Conservation (phyloP, 1,284 basidiomycete genomes). For the Ganoderma meredithae region DNA sequence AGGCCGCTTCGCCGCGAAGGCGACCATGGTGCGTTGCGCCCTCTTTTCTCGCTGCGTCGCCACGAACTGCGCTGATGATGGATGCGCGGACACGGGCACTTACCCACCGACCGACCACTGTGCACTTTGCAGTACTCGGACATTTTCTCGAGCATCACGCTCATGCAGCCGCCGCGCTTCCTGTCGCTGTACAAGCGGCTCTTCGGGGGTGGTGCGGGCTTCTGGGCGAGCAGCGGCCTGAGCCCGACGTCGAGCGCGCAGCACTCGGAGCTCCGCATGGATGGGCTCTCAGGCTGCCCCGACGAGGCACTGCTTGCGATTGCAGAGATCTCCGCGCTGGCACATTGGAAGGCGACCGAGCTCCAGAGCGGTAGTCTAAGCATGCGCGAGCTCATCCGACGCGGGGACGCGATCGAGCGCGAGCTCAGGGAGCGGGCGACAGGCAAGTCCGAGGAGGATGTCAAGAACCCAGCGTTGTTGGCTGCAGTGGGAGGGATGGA, state of each 20-base stretch:
- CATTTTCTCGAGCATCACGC: conserved; percentile 70
- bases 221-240: conserved; percentile 40
- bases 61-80: conserved; percentile 4
- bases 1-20: conserved; percentile 68
- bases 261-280: conserved; percentile 60
- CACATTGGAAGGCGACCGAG: conserved; percentile 76
- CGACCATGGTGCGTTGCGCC: conserved; percentile 65
- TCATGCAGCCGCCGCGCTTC: conserved; percentile 69
- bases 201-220: conserved; percentile 49
- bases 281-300: conserved; percentile 74
- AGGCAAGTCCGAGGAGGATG: conserved; percentile 32
- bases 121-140: conserved; percentile 68
- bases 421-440: conserved; percentile 51
- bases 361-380: conserved; percentile 68
- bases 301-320: conserved; percentile 78
- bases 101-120: not conserved
- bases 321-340: conserved; percentile 75
- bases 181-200: conserved; percentile 70
- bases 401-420: conserved; percentile 72
- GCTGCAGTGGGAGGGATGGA: conserved; percentile 18
- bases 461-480: conserved; percentile 25
- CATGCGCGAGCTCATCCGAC: conserved; percentile 70
- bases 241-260: conserved; percentile 43
- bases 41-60: conserved; percentile 1
- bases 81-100: not conserved